Evolutionary conservation across 257 asterid genomes (phyloP), one percentile per base, ranked within the genome.

Genomic region (Linaria vulgaris): DNA sequence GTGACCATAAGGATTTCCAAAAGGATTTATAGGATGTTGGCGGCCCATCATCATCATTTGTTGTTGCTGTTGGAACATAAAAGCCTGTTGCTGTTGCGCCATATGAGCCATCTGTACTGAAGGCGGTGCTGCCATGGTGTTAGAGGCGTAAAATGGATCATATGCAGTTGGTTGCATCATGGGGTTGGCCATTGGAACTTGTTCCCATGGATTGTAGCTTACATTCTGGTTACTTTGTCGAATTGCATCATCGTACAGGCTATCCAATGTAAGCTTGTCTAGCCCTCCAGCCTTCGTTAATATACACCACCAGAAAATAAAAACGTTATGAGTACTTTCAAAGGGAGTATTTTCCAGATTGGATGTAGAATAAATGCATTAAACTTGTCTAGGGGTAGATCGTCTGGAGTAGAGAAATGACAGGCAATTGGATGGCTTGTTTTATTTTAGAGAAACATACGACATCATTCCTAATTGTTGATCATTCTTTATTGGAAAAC

Each of bases 201-300:
- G 87, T 61, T 85, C 95, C 99, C 99, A 94, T 17, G 97, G 99
- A 62, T 85, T 90, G 83, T 94, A 87, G 73, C 96, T 85, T 12
- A 72, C 74, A 19, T 70, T 74, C 61, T 87, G 95, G 88, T 74
- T 90, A 70, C 62, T 85, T 79, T 88, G 83, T 86, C 96, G 69
- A 38, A 87, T 79, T 56, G 99, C 99, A 30, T 94, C 97, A 24
- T 94, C 99, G 46, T 94, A 90, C 54, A 94, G 80, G 77, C 97
- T 94, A 73, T 94, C 95, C 39, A 94, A 85, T 20, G 97, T 87
- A 51, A 94, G 96, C 49, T 62, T 64, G 76, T 94, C 99, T 27
- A 94, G 78, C 37, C 99, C 95, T 64, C 96, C 99, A 12, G 88
- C 97, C 99, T 94, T 72, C 39, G 30, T 27, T 44, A 56, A 66